Evolutionary conservation across 116 monocot genomes (phyloP).

Genomic region (Trichopus zeylanicus): DNA sequence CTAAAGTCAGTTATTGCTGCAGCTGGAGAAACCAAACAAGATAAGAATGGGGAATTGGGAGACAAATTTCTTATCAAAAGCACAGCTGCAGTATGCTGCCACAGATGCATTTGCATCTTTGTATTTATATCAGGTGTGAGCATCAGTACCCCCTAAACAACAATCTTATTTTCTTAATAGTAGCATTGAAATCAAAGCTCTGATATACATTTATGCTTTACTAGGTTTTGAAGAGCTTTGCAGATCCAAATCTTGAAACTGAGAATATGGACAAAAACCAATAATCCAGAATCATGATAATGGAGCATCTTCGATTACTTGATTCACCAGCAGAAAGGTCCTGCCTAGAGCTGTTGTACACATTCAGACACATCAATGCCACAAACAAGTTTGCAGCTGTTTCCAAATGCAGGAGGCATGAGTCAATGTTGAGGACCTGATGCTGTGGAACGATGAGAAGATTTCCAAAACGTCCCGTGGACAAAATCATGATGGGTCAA

Average conservation of each 20-base stretch:
- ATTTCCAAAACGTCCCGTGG: no score
- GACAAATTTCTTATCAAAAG: constrained; percentile 22
- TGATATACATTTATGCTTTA: background rate
- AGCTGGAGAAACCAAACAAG: constrained; percentile 44
- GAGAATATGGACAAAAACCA: background rate
- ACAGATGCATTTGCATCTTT: constrained; percentile 70
- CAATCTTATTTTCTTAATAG: background rate
- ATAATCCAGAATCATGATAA: background rate
- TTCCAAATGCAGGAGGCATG: no score
- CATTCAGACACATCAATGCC: background rate
- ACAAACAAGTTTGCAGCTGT: no score
- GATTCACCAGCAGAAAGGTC: no score
- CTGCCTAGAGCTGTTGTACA: background rate
- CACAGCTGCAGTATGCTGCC: constrained; percentile 56
- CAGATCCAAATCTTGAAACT: background rate
- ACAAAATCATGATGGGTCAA: no score
- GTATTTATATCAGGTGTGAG: constrained; percentile 48
- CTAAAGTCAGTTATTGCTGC: background rate
- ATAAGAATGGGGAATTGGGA: constrained; percentile 75
- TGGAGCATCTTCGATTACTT: no score
- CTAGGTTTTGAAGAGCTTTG: background rate
- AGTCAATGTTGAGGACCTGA: no score
- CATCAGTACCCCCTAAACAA: background rate
- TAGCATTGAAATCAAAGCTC: background rate
- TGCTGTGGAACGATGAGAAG: no score